These are phyloP conservation scores for Colletotrichum godetiae DNA, from an alignment of 2,329 filamentous ascomycete genomes.

Conservation along the genomic window DNA sequence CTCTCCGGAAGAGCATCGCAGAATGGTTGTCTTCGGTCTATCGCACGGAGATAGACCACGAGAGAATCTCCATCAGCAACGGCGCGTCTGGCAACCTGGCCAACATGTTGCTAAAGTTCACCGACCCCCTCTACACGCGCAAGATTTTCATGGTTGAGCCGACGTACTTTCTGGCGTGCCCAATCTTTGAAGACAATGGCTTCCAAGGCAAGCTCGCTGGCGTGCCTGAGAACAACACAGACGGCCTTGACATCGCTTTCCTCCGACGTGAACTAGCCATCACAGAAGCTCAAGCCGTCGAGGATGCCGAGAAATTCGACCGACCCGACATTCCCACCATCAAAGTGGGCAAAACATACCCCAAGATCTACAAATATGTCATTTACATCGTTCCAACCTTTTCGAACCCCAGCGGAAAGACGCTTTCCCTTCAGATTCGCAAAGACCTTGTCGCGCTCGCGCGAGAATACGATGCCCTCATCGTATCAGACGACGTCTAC, in stretches of 20 bases:
- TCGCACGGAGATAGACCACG: conserved; percentile 48
- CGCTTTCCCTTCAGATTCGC: conserved; percentile 79
- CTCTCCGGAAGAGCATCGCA: conserved; percentile 75
- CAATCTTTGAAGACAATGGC: conserved; percentile 84
- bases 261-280: conserved; percentile 51
- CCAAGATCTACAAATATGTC: conserved; percentile 86
- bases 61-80: conserved; percentile 82
- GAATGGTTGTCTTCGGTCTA: conserved; percentile 77
- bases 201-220: conserved; percentile 75
- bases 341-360: conserved; percentile 37
- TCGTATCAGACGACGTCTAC: conserved; percentile 93
- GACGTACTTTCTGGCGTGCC: conserved; percentile 83
- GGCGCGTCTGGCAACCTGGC: conserved; percentile 87
- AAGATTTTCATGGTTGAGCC: conserved; percentile 85
- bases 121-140: conserved; percentile 80
- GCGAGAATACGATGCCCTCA: conserved; percentile 79
- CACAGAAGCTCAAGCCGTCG: not conserved
- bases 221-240: conserved; percentile 76
- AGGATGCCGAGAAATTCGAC: rapidly evolving
- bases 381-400: conserved; percentile 92
- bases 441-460: conserved; percentile 78
- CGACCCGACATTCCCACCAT: not conserved
- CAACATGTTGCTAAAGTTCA: conserved; percentile 80
- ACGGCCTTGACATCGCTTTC: conserved; percentile 77
- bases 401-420: conserved; percentile 87